Evolutionary conservation across 108 stramenopile genomes (phyloP), one percentile per base, ranked within the genome.

Genomic region (Chaetoceros tenuissimus): DNA sequence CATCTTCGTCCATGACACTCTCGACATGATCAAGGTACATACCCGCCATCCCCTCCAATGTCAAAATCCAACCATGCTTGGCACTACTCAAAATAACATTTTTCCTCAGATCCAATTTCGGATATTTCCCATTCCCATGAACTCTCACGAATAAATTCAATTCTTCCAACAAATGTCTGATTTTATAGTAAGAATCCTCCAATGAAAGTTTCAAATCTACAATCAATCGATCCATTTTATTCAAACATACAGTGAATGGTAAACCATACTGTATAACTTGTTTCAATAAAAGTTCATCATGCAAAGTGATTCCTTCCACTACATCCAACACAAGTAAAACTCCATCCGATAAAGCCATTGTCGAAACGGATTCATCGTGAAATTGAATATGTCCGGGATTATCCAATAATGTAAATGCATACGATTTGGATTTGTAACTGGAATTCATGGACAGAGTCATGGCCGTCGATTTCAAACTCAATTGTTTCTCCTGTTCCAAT

Each of bases 371-470:
- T 62, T 99, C 97, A 64, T 96, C 98, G 53, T 84, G 83, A 71
- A 99, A 99, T 60, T 97, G 80, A 1, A 75, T 60, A 64, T 98
- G 97, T 20, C 98, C 98, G 0, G 98, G 98, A 74, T 87, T 89
- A 69, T 98, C 98, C 50, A 98, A 47, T 5, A 90, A 27, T 47
- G 96, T 96, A 2, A 99, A 27, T 17, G 84, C 68, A 74, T 64
- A 95, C 24, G 77, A 74, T 74, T 99, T 99, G 1, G 94, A 95
- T 16, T 82, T 57, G 31, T 84, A 86, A 70, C 93, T 89, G 34
- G 86, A 73, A 24, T 95, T 68, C 18, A 88, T 69, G 13, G 94
- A 47, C n/a, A n/a, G n/a, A 0, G 94, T 90, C 18, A 94, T 62
- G 53, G 97, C 94, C 31, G 87, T 93, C 45, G 83, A 85, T 31